Evolutionary conservation across 2,329 filamentous ascomycete genomes (phyloP).

Genomic region (Diplocarpon mali): DNA sequence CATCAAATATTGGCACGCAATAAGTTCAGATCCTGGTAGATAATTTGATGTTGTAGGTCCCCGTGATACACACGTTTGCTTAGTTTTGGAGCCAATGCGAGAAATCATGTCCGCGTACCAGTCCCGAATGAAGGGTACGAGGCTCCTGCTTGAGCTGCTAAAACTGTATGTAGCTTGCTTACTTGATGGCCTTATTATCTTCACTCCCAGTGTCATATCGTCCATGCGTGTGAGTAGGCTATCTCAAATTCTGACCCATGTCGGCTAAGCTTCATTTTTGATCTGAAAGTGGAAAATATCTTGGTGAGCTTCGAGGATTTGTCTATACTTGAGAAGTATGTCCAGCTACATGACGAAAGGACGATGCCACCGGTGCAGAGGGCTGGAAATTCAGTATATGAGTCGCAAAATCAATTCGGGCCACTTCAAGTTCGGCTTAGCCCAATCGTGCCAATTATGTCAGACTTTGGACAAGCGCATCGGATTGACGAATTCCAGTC

Average conservation of each 20-base stretch:
- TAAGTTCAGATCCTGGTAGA: constrained; percentile 3
- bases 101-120: constrained; percentile 4
- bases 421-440: constrained; percentile 2
- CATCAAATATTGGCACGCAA: constrained; percentile 1
- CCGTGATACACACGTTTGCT: constrained; percentile 4
- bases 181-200: constrained; percentile 7
- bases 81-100: constrained; percentile 9
- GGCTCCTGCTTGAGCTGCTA: neutral
- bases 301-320: constrained; percentile 12
- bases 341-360: constrained; percentile 6
- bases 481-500: constrained; percentile 1
- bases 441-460: constrained; percentile 5
- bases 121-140: constrained; percentile 2
- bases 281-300: constrained; percentile 11
- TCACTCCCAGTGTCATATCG: constrained; percentile 5
- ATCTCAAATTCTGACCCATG: neutral
- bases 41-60: constrained; percentile 1
- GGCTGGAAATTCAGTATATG: constrained; percentile 3
- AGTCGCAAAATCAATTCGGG: constrained; percentile 11
- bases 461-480: constrained; percentile 10
- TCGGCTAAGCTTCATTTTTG: constrained; percentile 1
- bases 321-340: constrained; percentile 7
- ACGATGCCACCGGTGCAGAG: constrained; percentile 4
- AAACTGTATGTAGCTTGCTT: constrained; percentile 4
- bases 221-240: constrained; percentile 6